Percentiles rank a stretch among this genome's conserved stretches.
Conservation (phyloP, 1,284 basidiomycete species). For the Cystobasidium slooffiae region DNA sequence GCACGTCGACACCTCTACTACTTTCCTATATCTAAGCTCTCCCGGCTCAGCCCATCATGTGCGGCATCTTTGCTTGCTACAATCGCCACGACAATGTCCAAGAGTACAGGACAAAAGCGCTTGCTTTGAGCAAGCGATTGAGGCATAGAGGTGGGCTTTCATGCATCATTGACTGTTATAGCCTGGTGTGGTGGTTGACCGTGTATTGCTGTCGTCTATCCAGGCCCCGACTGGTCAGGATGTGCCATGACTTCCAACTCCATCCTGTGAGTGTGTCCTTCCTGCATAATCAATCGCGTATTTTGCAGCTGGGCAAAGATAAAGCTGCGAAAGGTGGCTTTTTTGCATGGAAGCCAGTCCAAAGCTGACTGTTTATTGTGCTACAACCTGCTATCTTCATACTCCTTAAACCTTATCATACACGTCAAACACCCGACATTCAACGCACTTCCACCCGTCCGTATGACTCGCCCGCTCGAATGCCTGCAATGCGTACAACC, state of each 20-base stretch:
- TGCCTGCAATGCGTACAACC: neutral
- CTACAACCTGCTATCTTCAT: neutral
- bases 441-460: neutral
- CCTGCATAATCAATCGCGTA: neutral
- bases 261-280: conserved; percentile 57
- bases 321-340: neutral
- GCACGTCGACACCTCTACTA: neutral
- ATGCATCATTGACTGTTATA: neutral
- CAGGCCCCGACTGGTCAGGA: conserved; percentile 87
- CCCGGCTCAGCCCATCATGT: conserved; percentile 64
- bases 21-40: neutral
- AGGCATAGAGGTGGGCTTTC: conserved; percentile 72
- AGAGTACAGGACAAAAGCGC: conserved; percentile 64
- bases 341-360: neutral
- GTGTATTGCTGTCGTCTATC: neutral
- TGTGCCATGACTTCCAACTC: conserved; percentile 81
- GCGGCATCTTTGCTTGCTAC: conserved; percentile 78
- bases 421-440: neutral
- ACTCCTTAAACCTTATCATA: neutral
- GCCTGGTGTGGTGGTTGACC: neutral
- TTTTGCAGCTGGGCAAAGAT: neutral
- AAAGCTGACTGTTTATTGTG: neutral
- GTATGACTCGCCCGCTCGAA: neutral
- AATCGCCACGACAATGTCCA: conserved; percentile 76
- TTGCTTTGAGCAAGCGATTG: conserved; percentile 71